These are phyloP conservation scores for Ananas comosus DNA, from an alignment of 176 grass and related monocot species.

Conservation along the genomic window DNA sequence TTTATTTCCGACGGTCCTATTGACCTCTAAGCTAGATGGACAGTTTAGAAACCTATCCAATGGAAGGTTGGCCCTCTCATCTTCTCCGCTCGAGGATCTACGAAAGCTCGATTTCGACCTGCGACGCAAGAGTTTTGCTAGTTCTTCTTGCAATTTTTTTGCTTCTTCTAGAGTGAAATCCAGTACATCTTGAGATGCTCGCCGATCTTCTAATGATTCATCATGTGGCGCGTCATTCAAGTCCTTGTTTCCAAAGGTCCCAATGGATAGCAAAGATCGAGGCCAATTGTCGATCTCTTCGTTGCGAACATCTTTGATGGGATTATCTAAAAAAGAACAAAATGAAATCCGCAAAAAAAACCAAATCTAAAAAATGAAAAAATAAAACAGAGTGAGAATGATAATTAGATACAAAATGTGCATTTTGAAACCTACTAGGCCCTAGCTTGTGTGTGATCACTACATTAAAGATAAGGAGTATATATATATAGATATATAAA, in stretches of 20 bases:
- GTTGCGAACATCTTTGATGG: constrained; percentile 20
- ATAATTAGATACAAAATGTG: constrained; percentile 19
- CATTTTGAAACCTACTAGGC: not conserved
- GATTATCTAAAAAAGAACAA: constrained; percentile 29
- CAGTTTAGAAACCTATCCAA: constrained; percentile 79
- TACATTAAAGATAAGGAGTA: no score
- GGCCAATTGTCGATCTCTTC: constrained; percentile 28
- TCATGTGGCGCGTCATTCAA: constrained; percentile 24
- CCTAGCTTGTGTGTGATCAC: no score
- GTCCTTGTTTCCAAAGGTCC: constrained; percentile 44
- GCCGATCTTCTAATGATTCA: constrained; percentile 1
- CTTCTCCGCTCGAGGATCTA: constrained; percentile 5
- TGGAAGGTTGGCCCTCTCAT: constrained; percentile 35
- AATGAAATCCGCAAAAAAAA: not conserved
- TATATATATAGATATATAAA: not conserved
- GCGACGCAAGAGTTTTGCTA: constrained; percentile 38
- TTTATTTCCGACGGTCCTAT: constrained; percentile 24
- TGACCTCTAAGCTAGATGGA: constrained; percentile 81
- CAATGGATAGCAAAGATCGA: constrained; percentile 51
- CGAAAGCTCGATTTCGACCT: constrained; percentile 33
- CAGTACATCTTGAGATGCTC: constrained; percentile 30
- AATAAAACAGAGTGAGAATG: not conserved
- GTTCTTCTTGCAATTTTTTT: constrained; percentile 57
- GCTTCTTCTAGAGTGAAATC: constrained; percentile 77
- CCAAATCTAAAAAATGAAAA: constrained; percentile 27